Evolutionary conservation across 305 asterid genomes (phyloP), one percentile per base, ranked within the genome.

Genomic region (Petunia hybrid): DNA sequence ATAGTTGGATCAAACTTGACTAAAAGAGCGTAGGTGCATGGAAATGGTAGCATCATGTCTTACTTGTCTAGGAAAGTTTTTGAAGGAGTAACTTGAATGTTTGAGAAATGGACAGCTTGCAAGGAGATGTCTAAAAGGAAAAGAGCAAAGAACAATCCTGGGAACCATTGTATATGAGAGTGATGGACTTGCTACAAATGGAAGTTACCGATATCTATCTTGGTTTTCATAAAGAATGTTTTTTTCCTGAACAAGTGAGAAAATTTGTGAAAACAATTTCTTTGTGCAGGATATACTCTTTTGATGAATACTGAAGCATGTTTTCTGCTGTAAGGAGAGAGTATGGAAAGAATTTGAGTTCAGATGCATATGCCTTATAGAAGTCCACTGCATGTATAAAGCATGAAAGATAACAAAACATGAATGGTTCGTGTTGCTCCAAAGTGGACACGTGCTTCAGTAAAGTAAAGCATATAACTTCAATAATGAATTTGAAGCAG

Each of bases 371-470:
- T 22, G 75, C 75, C 55, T 45, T 41, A n/a, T 67, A 67, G 36
- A 42, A 42, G 13, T 66, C 74, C 36, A 67, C 38, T n/a, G 14
- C 75, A 42, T n/a, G 4, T 67, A 38, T 41, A 41, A 22, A 36
- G 68, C 42, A n/a, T 71, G 77, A 48, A 10, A 71, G 12, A 71
- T 35, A 48, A 31, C 31, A 45, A 31, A 71, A 5, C 61, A 71
- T 31, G 41, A 48, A 48, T 1, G 77, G 45, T 31, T 16, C 61
- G 48, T 71, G 77, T 71, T 71, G 12, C 77, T 71, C 45, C 35
- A 13, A 71, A 70, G 77, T 70, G 77, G 60, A 46, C 42, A 46
- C 46, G 77, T 31, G 60, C 77, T 46, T 31, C 77, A 31, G 36
- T 31, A 31, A 5, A 31, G 77, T 46, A 70, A 70, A 46, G 42